Percentiles rank a stretch among this genome's conserved stretches.
These are phyloP conservation scores for Colletotrichum tropicicola DNA, from an alignment of 2,329 filamentous ascomycete species.

Conservation along the genomic window DNA sequence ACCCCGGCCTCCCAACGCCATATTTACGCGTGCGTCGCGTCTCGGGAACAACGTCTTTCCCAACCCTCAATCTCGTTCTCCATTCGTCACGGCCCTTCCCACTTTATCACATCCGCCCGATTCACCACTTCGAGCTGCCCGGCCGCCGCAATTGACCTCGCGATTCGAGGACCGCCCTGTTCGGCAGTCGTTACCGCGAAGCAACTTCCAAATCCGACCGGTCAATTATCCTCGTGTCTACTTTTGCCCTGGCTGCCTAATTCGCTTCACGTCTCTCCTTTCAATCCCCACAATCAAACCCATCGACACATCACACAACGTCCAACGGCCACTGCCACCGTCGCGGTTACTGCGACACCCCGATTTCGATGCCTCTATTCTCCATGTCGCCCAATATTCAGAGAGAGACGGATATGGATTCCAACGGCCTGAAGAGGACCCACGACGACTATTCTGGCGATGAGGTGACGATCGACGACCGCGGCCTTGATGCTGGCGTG, in stretches of 20 bases:
- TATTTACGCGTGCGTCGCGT: conserved; percentile 43
- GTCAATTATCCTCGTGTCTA: not conserved
- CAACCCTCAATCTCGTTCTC: not conserved
- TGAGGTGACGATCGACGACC: conserved; percentile 33
- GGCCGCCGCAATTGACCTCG: not conserved
- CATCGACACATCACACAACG: not conserved
- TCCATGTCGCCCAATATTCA: conserved; percentile 58
- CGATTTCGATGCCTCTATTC: conserved; percentile 54
- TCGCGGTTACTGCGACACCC: conserved; percentile 11
- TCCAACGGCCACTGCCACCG: not conserved
- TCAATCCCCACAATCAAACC: not conserved
- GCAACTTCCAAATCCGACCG: too few relatives aligned
- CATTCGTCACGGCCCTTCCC: conserved; percentile 2
- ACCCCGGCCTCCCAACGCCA: conserved; percentile 38
- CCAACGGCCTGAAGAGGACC: conserved; percentile 52
- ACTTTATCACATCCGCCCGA: not conserved
- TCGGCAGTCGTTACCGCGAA: too few relatives aligned
- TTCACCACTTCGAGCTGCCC: not conserved
- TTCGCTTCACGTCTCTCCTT: not conserved
- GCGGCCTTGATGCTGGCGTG: conserved; percentile 17
- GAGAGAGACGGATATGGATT: conserved; percentile 45
- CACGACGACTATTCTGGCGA: conserved; percentile 55
- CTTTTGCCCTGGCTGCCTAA: not conserved
- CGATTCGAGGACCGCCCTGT: not conserved
- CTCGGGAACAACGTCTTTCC: conserved; percentile 23